Percentiles rank a stretch among this genome's conserved stretches.
Evolutionary conservation across 2,329 filamentous ascomycete species (phyloP).

Genomic region (Lachnellula suecica): DNA sequence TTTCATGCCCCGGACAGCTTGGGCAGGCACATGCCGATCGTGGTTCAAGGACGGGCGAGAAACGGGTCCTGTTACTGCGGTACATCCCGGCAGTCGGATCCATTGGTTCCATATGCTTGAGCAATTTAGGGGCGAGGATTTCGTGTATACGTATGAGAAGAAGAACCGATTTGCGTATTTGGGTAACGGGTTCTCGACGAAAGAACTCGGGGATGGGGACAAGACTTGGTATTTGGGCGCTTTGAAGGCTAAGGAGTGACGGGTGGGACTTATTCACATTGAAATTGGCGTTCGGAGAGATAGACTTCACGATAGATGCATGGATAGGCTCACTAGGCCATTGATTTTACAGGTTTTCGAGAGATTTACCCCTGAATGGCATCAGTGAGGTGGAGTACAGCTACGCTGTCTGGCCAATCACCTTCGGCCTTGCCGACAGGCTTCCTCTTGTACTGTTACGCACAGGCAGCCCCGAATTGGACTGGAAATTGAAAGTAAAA

Average conservation of each 20-base stretch:
- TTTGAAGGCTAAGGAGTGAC: not conserved
- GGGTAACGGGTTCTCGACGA: conserved; percentile 17
- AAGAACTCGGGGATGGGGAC: conserved; percentile 10
- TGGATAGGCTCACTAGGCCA: too few relatives aligned
- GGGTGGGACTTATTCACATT: not conserved
- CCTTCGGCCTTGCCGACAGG: too few relatives aligned
- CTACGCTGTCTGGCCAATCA: too few relatives aligned
- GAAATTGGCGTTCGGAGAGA: not conserved
- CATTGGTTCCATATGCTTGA: conserved; percentile 21
- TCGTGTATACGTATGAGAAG: conserved; percentile 6
- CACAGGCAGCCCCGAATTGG: too few relatives aligned
- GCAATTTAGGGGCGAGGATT: conserved; percentile 17
- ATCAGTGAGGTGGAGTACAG: too few relatives aligned
- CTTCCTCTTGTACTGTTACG: too few relatives aligned
- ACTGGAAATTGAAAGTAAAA: too few relatives aligned
- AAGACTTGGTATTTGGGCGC: conserved; percentile 17
- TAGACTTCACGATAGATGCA: not conserved
- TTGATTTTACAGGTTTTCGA: too few relatives aligned
- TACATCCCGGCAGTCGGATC: conserved; percentile 15
- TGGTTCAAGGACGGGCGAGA: conserved; percentile 21
- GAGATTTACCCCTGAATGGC: too few relatives aligned
- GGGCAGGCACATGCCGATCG: conserved; percentile 15
- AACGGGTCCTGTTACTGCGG: conserved; percentile 10
- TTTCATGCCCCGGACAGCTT: conserved; percentile 30
- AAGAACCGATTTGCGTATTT: conserved; percentile 16